A percentile compares a stretch with the other conserved stretches of the same genome.
Conservation (phyloP, 2,329 filamentous ascomycete genomes). For the Epicoccum nigrum region DNA sequence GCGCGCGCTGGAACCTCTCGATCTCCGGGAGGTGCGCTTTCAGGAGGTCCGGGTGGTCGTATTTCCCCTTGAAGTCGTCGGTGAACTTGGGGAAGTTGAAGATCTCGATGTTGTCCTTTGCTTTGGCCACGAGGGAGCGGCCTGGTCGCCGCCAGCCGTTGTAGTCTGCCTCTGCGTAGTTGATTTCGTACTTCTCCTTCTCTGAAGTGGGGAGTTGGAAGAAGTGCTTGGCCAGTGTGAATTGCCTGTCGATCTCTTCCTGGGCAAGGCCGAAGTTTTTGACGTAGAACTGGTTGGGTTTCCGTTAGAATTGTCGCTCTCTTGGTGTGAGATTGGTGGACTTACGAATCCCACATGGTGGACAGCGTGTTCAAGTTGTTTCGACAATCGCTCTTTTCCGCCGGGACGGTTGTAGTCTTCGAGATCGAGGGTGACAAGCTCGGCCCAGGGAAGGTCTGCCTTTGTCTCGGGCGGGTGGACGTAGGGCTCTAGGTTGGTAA, state of each 20-base stretch:
- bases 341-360: conserved; percentile 52
- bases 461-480: conserved; percentile 57
- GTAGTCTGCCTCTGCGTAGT: conserved; percentile 58
- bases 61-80: conserved; percentile 59
- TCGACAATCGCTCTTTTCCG: conserved; percentile 60
- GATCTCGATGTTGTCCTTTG: conserved; percentile 63
- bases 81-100: conserved; percentile 68
- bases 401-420: conserved; percentile 60
- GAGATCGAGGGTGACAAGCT: conserved; percentile 64
- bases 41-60: conserved; percentile 52
- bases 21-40: conserved; percentile 54
- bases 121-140: conserved; percentile 42
- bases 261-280: conserved; percentile 66
- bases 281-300: conserved; percentile 62
- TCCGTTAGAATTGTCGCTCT: neutral
- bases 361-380: conserved; percentile 62
- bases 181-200: conserved; percentile 61
- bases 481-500: conserved; percentile 44
- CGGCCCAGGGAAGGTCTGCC: conserved; percentile 59
- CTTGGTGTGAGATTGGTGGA: neutral
- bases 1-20: conserved; percentile 58
- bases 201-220: conserved; percentile 63
- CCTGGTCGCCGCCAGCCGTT: conserved; percentile 53
- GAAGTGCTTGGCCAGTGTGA: conserved; percentile 65
- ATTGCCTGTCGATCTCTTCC: conserved; percentile 66